Percentiles rank a stretch among this genome's conserved stretches.
Conservation (phyloP, 164 flowering plant genomes). For the Saururus chinensis region DNA sequence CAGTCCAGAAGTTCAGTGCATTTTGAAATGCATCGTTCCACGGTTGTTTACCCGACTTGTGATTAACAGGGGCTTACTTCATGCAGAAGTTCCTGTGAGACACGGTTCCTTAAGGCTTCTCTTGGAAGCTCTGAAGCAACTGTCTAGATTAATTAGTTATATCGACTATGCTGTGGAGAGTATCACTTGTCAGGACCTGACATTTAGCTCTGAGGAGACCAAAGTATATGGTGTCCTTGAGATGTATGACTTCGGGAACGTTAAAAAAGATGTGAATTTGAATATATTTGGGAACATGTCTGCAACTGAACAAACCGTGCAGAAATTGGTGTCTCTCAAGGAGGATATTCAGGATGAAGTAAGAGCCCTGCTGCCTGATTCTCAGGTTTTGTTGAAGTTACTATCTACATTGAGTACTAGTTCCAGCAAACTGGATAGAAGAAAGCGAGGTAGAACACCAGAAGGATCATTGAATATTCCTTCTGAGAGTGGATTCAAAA, state of each 20-base stretch:
- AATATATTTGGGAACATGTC: conserved; percentile 3
- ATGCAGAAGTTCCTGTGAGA: conserved; percentile 50
- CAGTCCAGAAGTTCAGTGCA: conserved; percentile 37
- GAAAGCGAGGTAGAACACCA: conserved; percentile 38
- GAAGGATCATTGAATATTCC: conserved; percentile 13
- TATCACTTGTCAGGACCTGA: background rate
- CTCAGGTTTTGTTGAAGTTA: conserved; percentile 63
- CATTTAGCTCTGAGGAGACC: background rate
- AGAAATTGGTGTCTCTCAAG: conserved; percentile 39
- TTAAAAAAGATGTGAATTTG: background rate
- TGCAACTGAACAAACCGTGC: conserved; percentile 10
- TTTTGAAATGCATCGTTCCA: conserved; percentile 60
- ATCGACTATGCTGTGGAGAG: conserved; percentile 13
- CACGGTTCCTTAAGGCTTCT: conserved; percentile 77
- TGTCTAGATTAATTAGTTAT: conserved; percentile 38
- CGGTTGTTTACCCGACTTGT: conserved; percentile 55
- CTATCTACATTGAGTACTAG: conserved; percentile 36
- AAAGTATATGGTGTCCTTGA: conserved; percentile 1
- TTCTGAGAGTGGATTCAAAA: conserved; percentile 24
- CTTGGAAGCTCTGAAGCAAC: conserved; percentile 57
- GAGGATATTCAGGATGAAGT: conserved; percentile 57
- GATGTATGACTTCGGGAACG: background rate
- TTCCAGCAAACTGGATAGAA: conserved; percentile 13
- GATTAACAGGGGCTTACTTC: conserved; percentile 82
- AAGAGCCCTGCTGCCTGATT: conserved; percentile 62